phyloP scores from a whole-genome alignment of 176 grass and related monocot genomes.

The Lolium perenne region DNA sequence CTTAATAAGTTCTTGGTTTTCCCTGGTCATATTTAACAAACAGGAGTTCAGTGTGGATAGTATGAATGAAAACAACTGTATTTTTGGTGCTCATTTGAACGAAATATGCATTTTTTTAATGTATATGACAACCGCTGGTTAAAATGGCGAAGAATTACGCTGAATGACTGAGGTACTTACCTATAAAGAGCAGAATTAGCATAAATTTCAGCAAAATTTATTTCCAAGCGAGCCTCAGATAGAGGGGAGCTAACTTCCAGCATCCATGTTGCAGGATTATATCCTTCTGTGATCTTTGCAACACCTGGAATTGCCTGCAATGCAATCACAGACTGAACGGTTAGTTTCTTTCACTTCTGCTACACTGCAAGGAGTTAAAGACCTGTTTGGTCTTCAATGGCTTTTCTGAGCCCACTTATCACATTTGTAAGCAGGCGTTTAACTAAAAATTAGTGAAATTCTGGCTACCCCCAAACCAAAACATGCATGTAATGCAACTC shows the following conservation, averaged over 20 bases:
- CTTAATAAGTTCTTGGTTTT: constrained; percentile 74
- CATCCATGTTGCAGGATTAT: constrained; percentile 98
- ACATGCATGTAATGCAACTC: not conserved
- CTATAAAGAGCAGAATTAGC: constrained; percentile 59
- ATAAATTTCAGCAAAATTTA: no score
- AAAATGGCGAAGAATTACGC: not conserved
- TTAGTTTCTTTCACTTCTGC: not conserved
- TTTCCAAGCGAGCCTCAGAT: constrained; percentile 49
- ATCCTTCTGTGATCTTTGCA: constrained; percentile 52
- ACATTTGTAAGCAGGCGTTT: constrained; percentile 15
- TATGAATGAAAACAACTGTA: not conserved
- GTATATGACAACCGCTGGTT: not conserved
- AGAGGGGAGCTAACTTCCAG: constrained; percentile 72
- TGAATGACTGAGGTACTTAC: constrained; percentile 40
- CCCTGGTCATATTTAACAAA: constrained; percentile 42
- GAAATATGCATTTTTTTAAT: not conserved
- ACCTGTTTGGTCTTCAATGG: not conserved
- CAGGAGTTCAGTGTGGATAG: not conserved
- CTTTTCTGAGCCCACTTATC: not conserved
- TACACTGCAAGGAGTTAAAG: not conserved
- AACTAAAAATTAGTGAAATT: constrained; percentile 5
- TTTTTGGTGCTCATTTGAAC: not conserved
- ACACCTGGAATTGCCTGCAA: constrained; percentile 57
- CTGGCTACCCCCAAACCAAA: not conserved
- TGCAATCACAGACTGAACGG: not conserved